Base-by-base conservation (phyloP, 495 filamentous ascomycete genomes). In the Aspergillus asperescens region DNA sequence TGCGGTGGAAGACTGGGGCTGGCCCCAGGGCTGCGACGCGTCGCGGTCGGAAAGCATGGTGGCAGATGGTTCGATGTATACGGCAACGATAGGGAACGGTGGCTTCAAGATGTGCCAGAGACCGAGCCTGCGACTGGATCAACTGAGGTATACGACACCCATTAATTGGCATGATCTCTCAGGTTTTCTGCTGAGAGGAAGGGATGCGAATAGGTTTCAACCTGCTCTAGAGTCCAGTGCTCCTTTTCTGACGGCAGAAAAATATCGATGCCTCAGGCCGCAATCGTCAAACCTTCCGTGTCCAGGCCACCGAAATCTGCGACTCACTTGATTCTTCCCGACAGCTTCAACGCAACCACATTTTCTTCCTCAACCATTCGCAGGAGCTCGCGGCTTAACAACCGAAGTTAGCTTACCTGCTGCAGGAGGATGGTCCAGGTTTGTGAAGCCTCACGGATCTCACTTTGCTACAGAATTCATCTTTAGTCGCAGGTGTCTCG, bases 301-400 rank as follows among this genome's bases (percentile, higher is more conserved):
- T 67, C 67, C 60, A 9, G 25, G 66, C 70, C 70, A 73, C 68
- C 57, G 63, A 73, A 72, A 65, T 73, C 66, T 73, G 66, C 67
- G 59, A 57, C 61, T 64, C 18, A 63, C 43, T 53, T 57, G 56
- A 54, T 59, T 48, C 61, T 55, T 60, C 56, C 43, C 50, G 53
- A 50, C 52, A 50, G 35, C 51, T 57, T 45, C 18, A 22, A 52
- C 48, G 34, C 45, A 52, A 55, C 52, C 64, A 61, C 49, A 56
- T 47, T 47, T 37, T 24, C 50, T 45, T 32, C 29, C 40, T 38
- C 25, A 57, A 29, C 42, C 52, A 57, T 54, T 40, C 43, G 45
- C 61, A 62, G 60, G 50, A 64, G 63, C 63, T 63, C 59, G 53
- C 60, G 57, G 65, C 64, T 61, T 58, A 64, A 47, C 57, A 57